Evolutionary conservation across 2,329 filamentous ascomycete species (phyloP), one percentile per base, ranked within the genome.

Genomic region (Cadophora luteo-olivacea): DNA sequence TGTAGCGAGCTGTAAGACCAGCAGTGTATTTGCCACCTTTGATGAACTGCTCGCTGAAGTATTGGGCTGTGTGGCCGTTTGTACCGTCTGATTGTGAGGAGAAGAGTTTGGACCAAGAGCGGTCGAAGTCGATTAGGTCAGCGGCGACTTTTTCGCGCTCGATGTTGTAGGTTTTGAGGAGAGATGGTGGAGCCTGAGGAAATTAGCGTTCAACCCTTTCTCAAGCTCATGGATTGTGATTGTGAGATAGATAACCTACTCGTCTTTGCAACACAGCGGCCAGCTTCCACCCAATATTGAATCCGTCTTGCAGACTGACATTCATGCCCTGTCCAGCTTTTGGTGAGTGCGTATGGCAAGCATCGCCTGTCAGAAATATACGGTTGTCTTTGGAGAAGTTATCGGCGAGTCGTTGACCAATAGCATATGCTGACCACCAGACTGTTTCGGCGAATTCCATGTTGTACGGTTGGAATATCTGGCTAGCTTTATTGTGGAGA

Each of bases 281-380:
- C 7, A 89, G 79, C 73, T 89, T 89, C 86, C 86, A 89, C 6
- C 86, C 87, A 63, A 88, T 83, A 67, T 89, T 89, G 72, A 87
- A 86, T 2, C 87, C 83, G 70, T 90, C 88, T 75, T 89, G 87
- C 65, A 89, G 79, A 58, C 83, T 81, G 24, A 83, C 82, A 69
- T 86, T 86, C 82, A 86, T 84, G 3, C 85, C 88, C 74, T 90
- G 87, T 0, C 87, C 88, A 0, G 87, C 87, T 75, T 90, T 89
- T 1, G 87, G 87, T 8, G 84, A 87, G 38, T 90, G 88, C 0
- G 87, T 88, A 69, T 88, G 86, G 68, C 84, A 86, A 16, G 86
- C 85, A 74, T 88, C 86, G 0, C 86, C 86, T 0, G 84, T 83
- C 14, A 88, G 76, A 70, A 87, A 87, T 8, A 88, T 80, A 6